Percentiles rank a stretch among this genome's conserved stretches.
Conservation (phyloP, 768 basidiomycete species). For the Hydnomerulius pinastri region DNA sequence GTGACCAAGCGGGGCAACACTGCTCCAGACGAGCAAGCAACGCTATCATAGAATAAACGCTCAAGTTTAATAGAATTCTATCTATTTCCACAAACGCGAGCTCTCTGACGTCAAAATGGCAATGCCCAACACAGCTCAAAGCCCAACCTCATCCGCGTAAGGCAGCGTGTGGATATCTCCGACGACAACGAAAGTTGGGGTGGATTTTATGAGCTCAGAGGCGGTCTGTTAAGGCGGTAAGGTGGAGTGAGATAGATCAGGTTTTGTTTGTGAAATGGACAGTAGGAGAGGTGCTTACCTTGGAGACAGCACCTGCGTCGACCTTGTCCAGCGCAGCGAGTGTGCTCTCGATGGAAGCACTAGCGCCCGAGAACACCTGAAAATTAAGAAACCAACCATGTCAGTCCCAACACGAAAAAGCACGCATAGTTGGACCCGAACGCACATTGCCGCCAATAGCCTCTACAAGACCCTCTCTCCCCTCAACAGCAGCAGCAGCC, state of each 20-base stretch:
- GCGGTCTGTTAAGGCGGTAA: no score
- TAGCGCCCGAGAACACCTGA: slow-evolving; percentile 62
- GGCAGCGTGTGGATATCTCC: slow-evolving; percentile 80
- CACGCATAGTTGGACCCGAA: slow-evolving; percentile 10
- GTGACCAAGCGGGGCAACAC: no score
- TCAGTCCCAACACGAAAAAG: slow-evolving; percentile 2
- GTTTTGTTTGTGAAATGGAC: background rate
- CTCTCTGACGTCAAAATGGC: no score
- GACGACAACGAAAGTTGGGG: slow-evolving; percentile 86
- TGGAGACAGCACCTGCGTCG: slow-evolving; percentile 63
- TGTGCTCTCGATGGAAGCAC: slow-evolving; percentile 59
- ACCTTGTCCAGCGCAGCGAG: slow-evolving; percentile 73
- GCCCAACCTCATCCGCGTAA: slow-evolving; percentile 80
- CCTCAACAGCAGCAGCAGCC: slow-evolving; percentile 70
- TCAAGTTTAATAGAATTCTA: no score
- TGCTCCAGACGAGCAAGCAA: no score
- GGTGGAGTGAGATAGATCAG: background rate
- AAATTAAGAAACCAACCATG: background rate
- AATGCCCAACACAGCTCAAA: no score
- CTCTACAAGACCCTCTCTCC: slow-evolving; percentile 63
- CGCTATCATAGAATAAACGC: no score
- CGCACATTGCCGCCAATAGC: slow-evolving; percentile 66
- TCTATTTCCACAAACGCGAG: no score
- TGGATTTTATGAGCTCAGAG: slow-evolving; percentile 63
- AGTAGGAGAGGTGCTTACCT: slow-evolving; percentile 43